Conservation (phyloP, 805 yeast species). For the Lipomyces chichibuensis region DNA sequence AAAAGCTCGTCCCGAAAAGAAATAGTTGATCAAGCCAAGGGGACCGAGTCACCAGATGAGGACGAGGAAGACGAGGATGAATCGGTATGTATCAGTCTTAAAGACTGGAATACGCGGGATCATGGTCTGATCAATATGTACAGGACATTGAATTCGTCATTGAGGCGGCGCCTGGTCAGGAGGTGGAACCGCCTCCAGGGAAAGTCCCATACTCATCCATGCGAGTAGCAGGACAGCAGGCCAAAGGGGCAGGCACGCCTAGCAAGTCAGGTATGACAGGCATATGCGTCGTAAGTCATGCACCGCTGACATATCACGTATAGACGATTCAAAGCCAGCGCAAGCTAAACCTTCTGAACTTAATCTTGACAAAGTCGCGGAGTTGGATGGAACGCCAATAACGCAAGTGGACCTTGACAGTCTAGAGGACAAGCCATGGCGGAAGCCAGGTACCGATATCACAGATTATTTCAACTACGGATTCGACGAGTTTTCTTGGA, state of each 20-base stretch:
- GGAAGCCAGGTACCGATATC: conserved; percentile 94
- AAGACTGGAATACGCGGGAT: background rate
- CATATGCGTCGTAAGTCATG: conserved; percentile 18
- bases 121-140: conserved; percentile 40
- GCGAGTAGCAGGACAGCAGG: conserved; percentile 42
- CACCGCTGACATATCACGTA: background rate
- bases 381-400: conserved; percentile 76
- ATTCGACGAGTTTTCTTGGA: conserved; percentile 95
- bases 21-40: conserved; percentile 14
- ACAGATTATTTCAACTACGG: conserved; percentile 96
- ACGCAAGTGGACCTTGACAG: conserved; percentile 79
- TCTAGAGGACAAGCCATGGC: conserved; percentile 95
- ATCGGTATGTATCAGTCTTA: conserved; percentile 38
- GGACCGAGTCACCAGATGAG: conserved; percentile 39
- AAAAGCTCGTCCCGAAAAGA: background rate
- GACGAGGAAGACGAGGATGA: conserved; percentile 54
- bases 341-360: conserved; percentile 46
- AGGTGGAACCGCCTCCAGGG: conserved; percentile 40
- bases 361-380: conserved; percentile 75
- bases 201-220: conserved; percentile 34
- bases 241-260: conserved; percentile 35
- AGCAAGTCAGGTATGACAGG: background rate
- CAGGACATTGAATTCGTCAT: conserved; percentile 86
- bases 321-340: conserved; percentile 14
- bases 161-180: conserved; percentile 48